Evolutionary conservation across 2,329 filamentous ascomycete genomes (phyloP).

Genomic region (Cladosporium sp.): DNA sequence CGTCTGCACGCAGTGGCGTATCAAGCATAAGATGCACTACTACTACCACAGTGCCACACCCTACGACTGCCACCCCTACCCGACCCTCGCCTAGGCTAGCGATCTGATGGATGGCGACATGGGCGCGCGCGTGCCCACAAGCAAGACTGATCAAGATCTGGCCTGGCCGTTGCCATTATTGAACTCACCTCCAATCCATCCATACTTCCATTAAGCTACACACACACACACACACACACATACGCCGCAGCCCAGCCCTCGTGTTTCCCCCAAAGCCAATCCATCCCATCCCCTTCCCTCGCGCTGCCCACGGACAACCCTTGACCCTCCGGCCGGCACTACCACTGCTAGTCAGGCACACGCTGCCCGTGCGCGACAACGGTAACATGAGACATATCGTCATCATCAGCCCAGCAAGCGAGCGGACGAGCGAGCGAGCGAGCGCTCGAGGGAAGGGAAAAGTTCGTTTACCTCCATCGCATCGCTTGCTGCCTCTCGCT

Average conservation of each 20-base stretch:
- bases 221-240: background rate
- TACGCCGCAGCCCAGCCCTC: background rate
- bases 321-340: background rate
- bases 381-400: constrained; percentile 18
- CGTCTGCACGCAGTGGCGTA: background rate
- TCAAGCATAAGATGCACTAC: background rate
- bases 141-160: background rate
- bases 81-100: no score
- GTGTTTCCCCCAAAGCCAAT: no score
- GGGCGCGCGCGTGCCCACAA: background rate
- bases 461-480: background rate
- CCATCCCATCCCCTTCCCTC: background rate
- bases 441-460: background rate
- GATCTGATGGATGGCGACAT: background rate
- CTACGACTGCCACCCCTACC: background rate
- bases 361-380: constrained; percentile 13
- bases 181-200: background rate
- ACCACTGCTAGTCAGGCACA: constrained; percentile 13
- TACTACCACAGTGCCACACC: background rate
- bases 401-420: constrained; percentile 12
- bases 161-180: constrained; percentile 3
- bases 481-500: background rate
- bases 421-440: background rate
- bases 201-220: background rate
- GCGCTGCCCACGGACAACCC: background rate